phyloP scores from a whole-genome alignment of 768 basidiomycete species.

The Cystobasidium tubakii region DNA sequence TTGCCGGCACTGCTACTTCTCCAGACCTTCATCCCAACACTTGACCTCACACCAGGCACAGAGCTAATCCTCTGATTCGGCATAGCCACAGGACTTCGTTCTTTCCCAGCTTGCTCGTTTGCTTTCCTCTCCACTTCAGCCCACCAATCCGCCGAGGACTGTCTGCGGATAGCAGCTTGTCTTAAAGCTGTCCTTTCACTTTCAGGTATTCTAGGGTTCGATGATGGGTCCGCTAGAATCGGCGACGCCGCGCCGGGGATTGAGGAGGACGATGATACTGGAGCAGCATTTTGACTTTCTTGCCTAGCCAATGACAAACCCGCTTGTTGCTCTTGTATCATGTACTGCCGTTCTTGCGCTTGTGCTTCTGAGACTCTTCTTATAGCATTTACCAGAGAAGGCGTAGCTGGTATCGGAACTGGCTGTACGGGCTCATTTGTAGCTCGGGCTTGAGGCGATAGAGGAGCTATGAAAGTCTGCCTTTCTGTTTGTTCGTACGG shows the following conservation, averaged over 20 bases:
- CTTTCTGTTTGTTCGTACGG: neutral
- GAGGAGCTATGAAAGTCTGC: neutral
- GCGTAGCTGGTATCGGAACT: slow-evolving; percentile 37
- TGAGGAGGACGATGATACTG: too few species aligned
- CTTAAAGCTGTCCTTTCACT: slow-evolving; percentile 1
- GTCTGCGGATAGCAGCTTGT: slow-evolving; percentile 14
- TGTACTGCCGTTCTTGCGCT: slow-evolving; percentile 18
- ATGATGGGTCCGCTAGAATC: neutral
- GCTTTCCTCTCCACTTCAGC: slow-evolving; percentile 17
- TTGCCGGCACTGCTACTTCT: neutral
- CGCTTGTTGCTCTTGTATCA: neutral
- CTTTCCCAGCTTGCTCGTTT: neutral
- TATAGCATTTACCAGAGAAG: slow-evolving; percentile 38
- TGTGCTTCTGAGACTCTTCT: slow-evolving; percentile 36
- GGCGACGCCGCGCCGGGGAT: neutral
- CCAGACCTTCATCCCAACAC: neutral
- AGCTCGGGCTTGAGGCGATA: slow-evolving; percentile 1
- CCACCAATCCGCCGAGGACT: slow-evolving; percentile 16
- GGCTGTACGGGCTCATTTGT: neutral
- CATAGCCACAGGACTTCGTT: neutral
- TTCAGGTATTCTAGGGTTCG: neutral
- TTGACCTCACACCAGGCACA: neutral
- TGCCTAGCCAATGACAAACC: neutral
- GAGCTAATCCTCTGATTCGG: neutral
- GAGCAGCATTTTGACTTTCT: too few species aligned